phyloP scores from a whole-genome alignment of 225 moss, liverwort and hornwort species.

The Rhytidiadelphus loreus region DNA sequence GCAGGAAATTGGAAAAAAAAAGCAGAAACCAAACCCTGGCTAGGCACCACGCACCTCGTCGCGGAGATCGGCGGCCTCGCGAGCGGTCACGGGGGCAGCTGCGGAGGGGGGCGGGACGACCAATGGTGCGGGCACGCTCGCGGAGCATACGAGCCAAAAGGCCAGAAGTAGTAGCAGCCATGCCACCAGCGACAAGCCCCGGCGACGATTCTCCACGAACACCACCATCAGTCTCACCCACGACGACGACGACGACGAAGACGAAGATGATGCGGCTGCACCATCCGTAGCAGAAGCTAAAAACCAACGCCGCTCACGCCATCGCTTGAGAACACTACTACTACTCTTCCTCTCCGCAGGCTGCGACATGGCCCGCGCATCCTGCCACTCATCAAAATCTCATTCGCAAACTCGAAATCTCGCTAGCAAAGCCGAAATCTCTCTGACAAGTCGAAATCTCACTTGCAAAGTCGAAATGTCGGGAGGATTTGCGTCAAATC shows the following conservation, averaged over 20 bases:
- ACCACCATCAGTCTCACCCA: neutral
- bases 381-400: neutral
- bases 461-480: neutral
- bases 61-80: constrained; percentile 75
- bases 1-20: neutral
- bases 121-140: constrained; percentile 2
- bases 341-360: neutral
- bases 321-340: neutral
- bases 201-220: constrained; percentile 13
- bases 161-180: constrained; percentile 11
- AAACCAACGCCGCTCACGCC: neutral
- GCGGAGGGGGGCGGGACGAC: neutral
- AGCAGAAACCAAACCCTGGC: neutral
- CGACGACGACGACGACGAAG: neutral
- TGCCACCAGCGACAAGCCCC: constrained; percentile 18
- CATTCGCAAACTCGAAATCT: neutral
- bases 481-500: neutral
- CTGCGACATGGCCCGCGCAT: constrained; percentile 15
- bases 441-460: neutral
- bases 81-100: constrained; percentile 37
- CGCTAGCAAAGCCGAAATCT: neutral
- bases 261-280: neutral
- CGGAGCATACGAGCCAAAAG: constrained; percentile 12
- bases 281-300: constrained; percentile 14
- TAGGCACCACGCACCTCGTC: constrained; percentile 48